phyloP scores from a whole-genome alignment of 495 filamentous ascomycete species.

The Parathielavia appendiculata region DNA sequence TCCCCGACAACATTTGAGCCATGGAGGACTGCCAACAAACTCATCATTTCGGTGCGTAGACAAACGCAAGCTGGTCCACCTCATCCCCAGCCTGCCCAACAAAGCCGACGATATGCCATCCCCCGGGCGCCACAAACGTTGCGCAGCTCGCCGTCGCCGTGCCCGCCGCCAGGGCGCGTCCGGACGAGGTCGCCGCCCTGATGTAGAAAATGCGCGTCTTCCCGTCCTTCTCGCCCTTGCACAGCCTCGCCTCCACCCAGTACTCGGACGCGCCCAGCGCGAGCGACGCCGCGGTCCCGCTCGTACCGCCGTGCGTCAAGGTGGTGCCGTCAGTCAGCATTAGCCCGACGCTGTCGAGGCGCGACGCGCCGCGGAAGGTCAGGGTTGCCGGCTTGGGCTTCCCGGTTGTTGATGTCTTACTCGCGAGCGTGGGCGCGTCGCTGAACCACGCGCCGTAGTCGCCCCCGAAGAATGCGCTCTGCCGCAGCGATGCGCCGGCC shows the following conservation, averaged over 20 bases:
- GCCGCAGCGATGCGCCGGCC: conserved; percentile 35
- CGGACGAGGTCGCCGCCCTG: conserved; percentile 48
- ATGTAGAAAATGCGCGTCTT: conserved; percentile 55
- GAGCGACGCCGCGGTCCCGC: conserved; percentile 43
- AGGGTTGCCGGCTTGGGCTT: conserved; percentile 36
- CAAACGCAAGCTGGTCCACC: conserved; percentile 55
- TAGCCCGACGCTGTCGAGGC: conserved; percentile 49
- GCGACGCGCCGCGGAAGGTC: conserved; percentile 44
- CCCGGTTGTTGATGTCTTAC: conserved; percentile 13
- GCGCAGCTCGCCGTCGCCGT: conserved; percentile 47
- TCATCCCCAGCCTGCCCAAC: conserved; percentile 54
- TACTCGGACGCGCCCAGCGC: conserved; percentile 44
- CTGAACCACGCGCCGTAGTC: conserved; percentile 53
- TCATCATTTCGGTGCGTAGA: conserved; percentile 41
- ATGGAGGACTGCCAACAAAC: too few relatives aligned
- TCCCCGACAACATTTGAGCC: too few relatives aligned
- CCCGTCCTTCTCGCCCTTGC: conserved; percentile 45
- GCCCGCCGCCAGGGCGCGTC: conserved; percentile 45
- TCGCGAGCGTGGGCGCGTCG: conserved; percentile 39
- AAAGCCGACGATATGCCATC: conserved; percentile 55
- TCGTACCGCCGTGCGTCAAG: conserved; percentile 52
- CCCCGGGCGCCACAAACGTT: conserved; percentile 45
- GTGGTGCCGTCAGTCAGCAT: conserved; percentile 42
- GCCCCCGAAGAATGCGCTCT: conserved; percentile 50
- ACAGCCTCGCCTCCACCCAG: conserved; percentile 49